These are phyloP conservation scores for Capillidium heterosporum DNA, from an alignment of 371 early-diverging fungal genomes.

Conservation along the genomic window DNA sequence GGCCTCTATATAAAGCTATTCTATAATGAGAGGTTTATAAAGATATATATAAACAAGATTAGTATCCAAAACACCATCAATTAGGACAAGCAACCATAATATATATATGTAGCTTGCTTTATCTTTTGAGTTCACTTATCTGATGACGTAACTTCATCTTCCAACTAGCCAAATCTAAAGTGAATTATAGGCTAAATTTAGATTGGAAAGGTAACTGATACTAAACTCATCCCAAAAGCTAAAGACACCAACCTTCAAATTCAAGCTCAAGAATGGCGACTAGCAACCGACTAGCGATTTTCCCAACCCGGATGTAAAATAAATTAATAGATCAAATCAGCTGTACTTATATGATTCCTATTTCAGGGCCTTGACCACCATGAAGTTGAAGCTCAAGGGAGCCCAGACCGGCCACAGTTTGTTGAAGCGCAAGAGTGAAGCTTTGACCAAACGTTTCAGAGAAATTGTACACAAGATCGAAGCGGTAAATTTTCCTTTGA, in stretches of 20 bases:
- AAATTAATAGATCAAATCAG: not conserved
- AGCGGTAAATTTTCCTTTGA: slow-evolving; percentile 26
- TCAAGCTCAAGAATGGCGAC: too few species aligned
- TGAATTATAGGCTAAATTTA: too few species aligned
- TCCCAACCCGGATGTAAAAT: slow-evolving; percentile 77
- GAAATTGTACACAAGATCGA: slow-evolving; percentile 89
- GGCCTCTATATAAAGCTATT: too few species aligned
- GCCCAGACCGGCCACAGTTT: slow-evolving; percentile 98
- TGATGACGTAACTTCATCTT: not conserved
- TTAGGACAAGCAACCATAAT: too few species aligned
- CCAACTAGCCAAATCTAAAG: not conserved
- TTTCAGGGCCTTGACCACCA: slow-evolving; percentile 72
- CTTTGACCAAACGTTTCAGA: slow-evolving; percentile 89
- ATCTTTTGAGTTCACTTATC: not conserved
- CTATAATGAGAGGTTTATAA: too few species aligned
- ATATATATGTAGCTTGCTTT: too few species aligned
- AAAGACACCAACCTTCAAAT: too few species aligned
- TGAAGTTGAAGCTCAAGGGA: slow-evolving; percentile 92
- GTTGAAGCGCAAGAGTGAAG: slow-evolving; percentile 95
- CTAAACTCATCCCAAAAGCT: too few species aligned
- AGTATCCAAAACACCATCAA: too few species aligned
- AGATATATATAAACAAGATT: too few species aligned
- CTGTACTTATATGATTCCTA: not conserved
- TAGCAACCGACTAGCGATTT: slow-evolving; percentile 18
- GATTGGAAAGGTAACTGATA: too few species aligned